These are phyloP conservation scores for Fusarium sp. DNA, from an alignment of 2,329 filamentous ascomycete species.

Conservation along the genomic window DNA sequence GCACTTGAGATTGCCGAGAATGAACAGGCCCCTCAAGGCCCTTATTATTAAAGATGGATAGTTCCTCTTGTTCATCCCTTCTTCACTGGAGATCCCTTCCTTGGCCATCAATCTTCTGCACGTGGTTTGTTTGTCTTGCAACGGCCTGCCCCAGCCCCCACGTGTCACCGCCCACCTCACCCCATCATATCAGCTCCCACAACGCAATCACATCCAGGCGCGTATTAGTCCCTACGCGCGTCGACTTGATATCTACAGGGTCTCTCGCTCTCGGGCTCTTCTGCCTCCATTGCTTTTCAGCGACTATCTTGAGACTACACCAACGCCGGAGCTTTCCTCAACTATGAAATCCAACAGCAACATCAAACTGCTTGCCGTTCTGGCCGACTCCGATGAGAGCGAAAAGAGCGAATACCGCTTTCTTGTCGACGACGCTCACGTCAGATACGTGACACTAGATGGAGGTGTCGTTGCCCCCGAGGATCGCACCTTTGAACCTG, in stretches of 20 bases:
- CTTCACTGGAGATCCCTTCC: background rate
- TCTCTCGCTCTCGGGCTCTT: background rate
- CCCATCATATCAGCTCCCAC: slow-evolving; percentile 11
- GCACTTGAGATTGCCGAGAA: slow-evolving; percentile 36
- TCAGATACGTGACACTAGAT: slow-evolving; percentile 61
- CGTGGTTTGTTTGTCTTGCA: slow-evolving; percentile 18
- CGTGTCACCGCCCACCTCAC: slow-evolving; percentile 19
- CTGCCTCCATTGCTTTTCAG: background rate
- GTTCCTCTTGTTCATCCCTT: slow-evolving; percentile 14
- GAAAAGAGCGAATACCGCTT: slow-evolving; percentile 56
- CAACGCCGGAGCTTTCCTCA: background rate
- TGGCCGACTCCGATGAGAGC: slow-evolving; percentile 46
- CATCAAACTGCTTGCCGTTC: slow-evolving; percentile 45
- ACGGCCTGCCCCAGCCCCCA: slow-evolving; percentile 15
- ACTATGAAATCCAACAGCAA: slow-evolving; percentile 42
- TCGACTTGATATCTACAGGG: slow-evolving; percentile 4
- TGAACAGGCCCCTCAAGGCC: slow-evolving; percentile 13
- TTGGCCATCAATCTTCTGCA: slow-evolving; percentile 8
- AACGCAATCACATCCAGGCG: background rate
- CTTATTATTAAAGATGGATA: slow-evolving; percentile 15
- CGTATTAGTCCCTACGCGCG: background rate
- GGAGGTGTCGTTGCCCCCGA: slow-evolving; percentile 51
- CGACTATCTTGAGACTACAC: background rate
- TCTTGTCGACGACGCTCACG: slow-evolving; percentile 53
- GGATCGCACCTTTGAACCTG: slow-evolving; percentile 54